phyloP scores from a whole-genome alignment of 2,329 filamentous ascomycete species.

The Colletotrichum destructivum region DNA sequence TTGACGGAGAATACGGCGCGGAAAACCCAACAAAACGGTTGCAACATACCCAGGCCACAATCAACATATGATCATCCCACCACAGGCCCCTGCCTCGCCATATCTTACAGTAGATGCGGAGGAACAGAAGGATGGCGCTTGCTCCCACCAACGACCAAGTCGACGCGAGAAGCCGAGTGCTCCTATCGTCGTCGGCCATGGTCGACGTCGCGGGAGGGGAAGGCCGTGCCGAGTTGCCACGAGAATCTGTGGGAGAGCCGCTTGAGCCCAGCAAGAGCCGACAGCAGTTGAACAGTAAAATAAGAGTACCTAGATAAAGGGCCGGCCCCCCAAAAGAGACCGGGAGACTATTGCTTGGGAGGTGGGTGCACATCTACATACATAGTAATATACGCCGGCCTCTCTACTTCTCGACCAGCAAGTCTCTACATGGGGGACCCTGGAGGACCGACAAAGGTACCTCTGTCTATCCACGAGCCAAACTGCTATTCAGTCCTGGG shows the following conservation, averaged over 20 bases:
- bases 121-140: slow-evolving; percentile 47
- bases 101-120: slow-evolving; percentile 56
- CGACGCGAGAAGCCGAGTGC: slow-evolving; percentile 49
- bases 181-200: slow-evolving; percentile 46
- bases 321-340: neutral
- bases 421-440: neutral
- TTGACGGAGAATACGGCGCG: neutral
- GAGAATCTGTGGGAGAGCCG: neutral
- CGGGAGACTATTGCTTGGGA: neutral
- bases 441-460: slow-evolving; percentile 15
- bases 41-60: slow-evolving; percentile 53
- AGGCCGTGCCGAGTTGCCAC: neutral
- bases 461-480: neutral
- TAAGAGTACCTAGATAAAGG: too few species aligned
- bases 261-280: neutral
- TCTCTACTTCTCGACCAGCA: too few species aligned
- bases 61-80: slow-evolving; percentile 56
- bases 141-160: slow-evolving; percentile 49
- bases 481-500: neutral
- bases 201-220: slow-evolving; percentile 17
- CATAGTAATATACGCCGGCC: neutral
- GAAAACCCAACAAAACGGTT: neutral
- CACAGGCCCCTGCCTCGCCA: slow-evolving; percentile 53
- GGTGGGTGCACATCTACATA: neutral
- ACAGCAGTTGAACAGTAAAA: neutral